Conservation (phyloP, 2,329 filamentous ascomycete genomes). For the Aspergillus ustus region DNA sequence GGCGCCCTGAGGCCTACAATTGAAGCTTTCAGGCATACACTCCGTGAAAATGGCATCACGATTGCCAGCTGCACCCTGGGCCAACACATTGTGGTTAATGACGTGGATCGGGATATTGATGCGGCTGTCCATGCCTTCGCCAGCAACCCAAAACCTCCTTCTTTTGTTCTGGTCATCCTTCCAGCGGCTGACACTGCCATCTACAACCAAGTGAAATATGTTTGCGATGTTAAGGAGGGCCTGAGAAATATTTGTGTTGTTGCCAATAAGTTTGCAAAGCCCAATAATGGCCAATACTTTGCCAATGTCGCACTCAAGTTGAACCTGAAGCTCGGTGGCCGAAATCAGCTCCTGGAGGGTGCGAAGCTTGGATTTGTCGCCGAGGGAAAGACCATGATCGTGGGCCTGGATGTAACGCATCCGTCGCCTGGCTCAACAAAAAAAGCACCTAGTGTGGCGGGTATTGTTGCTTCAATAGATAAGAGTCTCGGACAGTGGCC, state of each 20-base stretch:
- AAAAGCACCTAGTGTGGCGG: constrained; percentile 73
- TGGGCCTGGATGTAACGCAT: constrained; percentile 87
- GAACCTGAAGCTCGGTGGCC: constrained; percentile 76
- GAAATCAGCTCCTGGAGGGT: constrained; percentile 66
- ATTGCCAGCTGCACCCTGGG: not conserved
- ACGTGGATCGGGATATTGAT: not conserved
- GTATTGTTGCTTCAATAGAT: constrained; percentile 76
- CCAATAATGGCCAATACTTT: constrained; percentile 10
- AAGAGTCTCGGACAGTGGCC: constrained; percentile 59
- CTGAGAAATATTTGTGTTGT: constrained; percentile 10
- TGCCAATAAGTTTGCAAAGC: constrained; percentile 1
- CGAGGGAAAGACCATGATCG: constrained; percentile 75
- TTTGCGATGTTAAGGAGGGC: constrained; percentile 7
- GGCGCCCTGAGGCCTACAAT: not conserved
- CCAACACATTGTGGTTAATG: constrained; percentile 2
- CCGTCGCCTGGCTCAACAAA: constrained; percentile 67
- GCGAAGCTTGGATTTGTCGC: constrained; percentile 61
- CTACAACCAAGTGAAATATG: constrained; percentile 10
- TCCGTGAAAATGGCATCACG: not conserved
- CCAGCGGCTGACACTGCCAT: not conserved
- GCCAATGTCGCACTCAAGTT: constrained; percentile 72
- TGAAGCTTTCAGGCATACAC: not conserved
- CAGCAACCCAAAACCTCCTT: not conserved
- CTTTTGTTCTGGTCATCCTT: constrained; percentile 6
- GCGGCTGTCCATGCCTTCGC: not conserved